Evolutionary conservation across 495 filamentous ascomycete genomes (phyloP).

Genomic region (Aspergillus cavernicola): DNA sequence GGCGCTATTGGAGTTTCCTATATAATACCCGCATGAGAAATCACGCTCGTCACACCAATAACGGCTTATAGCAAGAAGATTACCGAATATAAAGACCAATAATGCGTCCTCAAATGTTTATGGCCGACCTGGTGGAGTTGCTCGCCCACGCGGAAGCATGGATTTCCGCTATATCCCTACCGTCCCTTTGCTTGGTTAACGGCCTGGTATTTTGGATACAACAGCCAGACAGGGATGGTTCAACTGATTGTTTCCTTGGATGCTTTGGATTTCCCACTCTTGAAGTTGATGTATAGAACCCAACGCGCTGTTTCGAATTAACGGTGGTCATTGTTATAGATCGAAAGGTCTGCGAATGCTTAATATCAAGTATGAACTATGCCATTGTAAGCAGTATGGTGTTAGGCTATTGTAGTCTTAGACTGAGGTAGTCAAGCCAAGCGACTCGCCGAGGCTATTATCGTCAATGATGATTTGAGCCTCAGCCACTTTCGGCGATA

Average conservation of each 20-base stretch:
- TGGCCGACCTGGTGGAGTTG: conserved; percentile 3
- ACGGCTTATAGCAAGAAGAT: conserved; percentile 18
- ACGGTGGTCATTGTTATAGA: no score
- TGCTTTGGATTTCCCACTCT: no score
- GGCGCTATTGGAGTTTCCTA: conserved; percentile 13
- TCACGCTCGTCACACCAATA: conserved; percentile 13
- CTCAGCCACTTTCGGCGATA: conserved; percentile 7
- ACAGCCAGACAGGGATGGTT: background rate
- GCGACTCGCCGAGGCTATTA: no score
- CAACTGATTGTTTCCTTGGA: background rate
- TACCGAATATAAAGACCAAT: conserved; percentile 7
- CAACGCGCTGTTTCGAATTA: no score
- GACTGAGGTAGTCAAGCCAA: no score
- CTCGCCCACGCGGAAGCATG: background rate
- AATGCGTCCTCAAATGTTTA: conserved; percentile 13
- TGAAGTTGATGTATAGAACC: no score
- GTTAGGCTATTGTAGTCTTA: no score
- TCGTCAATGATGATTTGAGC: no score
- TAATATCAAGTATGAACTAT: no score
- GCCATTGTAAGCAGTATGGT: no score
- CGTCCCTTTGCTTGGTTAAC: background rate
- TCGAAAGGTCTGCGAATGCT: no score
- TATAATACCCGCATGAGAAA: conserved; percentile 6
- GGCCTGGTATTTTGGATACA: conserved; percentile 1
- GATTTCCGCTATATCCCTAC: background rate